Evolutionary conservation across 495 filamentous ascomycete genomes (phyloP), one percentile per base, ranked within the genome.

Genomic region (Tuber brumale): DNA sequence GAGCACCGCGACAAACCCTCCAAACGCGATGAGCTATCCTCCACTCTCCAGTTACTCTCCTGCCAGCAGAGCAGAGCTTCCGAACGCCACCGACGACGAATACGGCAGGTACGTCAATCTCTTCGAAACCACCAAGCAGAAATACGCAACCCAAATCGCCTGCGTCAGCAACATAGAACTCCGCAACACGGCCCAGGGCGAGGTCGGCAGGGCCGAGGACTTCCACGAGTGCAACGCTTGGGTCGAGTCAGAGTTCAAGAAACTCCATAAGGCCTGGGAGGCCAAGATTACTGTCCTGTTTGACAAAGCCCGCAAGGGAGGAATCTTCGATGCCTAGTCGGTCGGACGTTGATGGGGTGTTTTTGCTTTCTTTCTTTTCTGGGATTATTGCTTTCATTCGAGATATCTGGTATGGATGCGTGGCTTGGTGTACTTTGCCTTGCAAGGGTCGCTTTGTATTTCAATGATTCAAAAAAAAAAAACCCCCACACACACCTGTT

Each of bases 51-150:
- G 10, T 12, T 61, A 16, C 51, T 31, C 3, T 0, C 51, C 51
- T 10, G 51, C 12, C 10, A 4, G 1, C 3, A n/a, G 10, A 61
- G 5, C 0, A 3, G 0, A 14, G 4, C 6, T 61, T 3, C 10
- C 0, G 51, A 16, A 31, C 3, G 31, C 16, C n/a, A 16, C 51
- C 10, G 51, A 31, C n/a, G 10, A 61, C 12, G 3, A 31, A 16
- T 61, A 61, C 12, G 2, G 4, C 51, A n/a, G 31, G 0, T 61
- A 61, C 3, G 9, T 61, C 23, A 1, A 12, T 3, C 51, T 61
- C 51, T 61, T 3, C 51, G n/a, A 61, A n/a, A 2, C 8, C n/a
- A 3, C n/a, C 51, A 61, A 4, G 51, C 0, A 27, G 3, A 2
- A 61, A 31, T 61, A 4, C 9, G 5, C 3, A 3, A 2, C 1